These are phyloP conservation scores for Petunia axillaris DNA, from an alignment of 257 asterid genomes.

Conservation along the genomic window DNA sequence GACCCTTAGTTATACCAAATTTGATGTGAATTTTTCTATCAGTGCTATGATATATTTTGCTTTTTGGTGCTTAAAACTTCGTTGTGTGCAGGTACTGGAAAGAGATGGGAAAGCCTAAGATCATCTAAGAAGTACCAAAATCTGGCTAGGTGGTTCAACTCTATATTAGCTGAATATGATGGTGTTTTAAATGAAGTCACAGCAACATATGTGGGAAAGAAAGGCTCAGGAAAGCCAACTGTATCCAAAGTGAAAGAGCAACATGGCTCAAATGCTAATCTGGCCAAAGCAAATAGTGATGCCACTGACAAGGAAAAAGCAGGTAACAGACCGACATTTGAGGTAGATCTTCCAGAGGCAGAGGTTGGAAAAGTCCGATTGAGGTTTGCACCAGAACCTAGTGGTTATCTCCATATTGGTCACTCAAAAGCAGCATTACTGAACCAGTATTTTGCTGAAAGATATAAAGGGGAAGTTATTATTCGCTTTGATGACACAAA, in stretches of 20 bases:
- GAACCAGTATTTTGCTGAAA: constrained; percentile 83
- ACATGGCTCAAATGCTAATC: constrained; percentile 48
- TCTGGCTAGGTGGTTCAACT: constrained; percentile 90
- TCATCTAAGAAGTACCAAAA: constrained; percentile 85
- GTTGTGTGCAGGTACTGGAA: constrained; percentile 65
- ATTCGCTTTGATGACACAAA: constrained; percentile 92
- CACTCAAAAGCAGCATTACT: constrained; percentile 94
- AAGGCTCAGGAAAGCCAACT: constrained; percentile 58
- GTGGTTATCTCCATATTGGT: constrained; percentile 96
- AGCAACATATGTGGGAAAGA: constrained; percentile 57
- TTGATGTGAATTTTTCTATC: neutral
- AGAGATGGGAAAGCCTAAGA: constrained; percentile 89
- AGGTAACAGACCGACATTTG: constrained; percentile 43
- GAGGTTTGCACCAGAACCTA: constrained; percentile 97
- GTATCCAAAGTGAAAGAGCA: constrained; percentile 61
- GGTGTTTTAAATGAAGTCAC: constrained; percentile 55
- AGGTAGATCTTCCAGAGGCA: constrained; percentile 84
- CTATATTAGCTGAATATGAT: constrained; percentile 65
- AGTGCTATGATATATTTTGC: neutral
- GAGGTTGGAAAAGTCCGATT: constrained; percentile 78
- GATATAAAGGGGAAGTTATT: constrained; percentile 74
- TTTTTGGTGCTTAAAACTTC: neutral
- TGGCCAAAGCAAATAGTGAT: constrained; percentile 45
- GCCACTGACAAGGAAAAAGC: constrained; percentile 42
- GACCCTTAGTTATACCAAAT: constrained; percentile 1